These are phyloP conservation scores for Xylaria polymorpha DNA, from an alignment of 2,329 filamentous ascomycete species.

Conservation along the genomic window DNA sequence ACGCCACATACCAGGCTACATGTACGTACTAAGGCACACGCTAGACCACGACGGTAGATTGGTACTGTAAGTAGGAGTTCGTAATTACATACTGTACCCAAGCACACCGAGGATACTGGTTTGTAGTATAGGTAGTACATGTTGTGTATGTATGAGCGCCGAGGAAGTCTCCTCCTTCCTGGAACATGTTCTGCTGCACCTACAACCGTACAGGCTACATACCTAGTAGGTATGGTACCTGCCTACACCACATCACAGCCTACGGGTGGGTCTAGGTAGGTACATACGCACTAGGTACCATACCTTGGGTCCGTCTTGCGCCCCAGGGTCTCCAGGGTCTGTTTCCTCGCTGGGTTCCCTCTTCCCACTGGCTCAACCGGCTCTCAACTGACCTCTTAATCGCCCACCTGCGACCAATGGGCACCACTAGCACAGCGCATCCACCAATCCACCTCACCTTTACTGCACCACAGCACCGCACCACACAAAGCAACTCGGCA, in stretches of 20 bases:
- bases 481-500: slow-evolving; percentile 31
- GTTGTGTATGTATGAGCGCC: neutral
- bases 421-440: slow-evolving; percentile 28
- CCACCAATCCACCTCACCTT: slow-evolving; percentile 19
- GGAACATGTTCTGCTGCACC: slow-evolving; percentile 15
- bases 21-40: neutral
- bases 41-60: neutral
- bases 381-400: slow-evolving; percentile 10
- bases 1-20: neutral
- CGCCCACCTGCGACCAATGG: slow-evolving; percentile 15
- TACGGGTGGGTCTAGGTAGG: neutral
- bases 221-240: neutral
- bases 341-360: neutral
- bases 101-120: neutral
- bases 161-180: slow-evolving; percentile 1
- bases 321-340: slow-evolving; percentile 9
- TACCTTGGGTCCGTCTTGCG: slow-evolving; percentile 2
- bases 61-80: neutral
- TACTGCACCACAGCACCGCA: slow-evolving; percentile 19
- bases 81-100: neutral
- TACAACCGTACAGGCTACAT: neutral
- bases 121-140: neutral
- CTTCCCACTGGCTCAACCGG: neutral
- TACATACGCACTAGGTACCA: neutral
- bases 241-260: neutral